Evolutionary conservation across 2,329 filamentous ascomycete genomes (phyloP).

Genomic region (Monilinia polystroma): DNA sequence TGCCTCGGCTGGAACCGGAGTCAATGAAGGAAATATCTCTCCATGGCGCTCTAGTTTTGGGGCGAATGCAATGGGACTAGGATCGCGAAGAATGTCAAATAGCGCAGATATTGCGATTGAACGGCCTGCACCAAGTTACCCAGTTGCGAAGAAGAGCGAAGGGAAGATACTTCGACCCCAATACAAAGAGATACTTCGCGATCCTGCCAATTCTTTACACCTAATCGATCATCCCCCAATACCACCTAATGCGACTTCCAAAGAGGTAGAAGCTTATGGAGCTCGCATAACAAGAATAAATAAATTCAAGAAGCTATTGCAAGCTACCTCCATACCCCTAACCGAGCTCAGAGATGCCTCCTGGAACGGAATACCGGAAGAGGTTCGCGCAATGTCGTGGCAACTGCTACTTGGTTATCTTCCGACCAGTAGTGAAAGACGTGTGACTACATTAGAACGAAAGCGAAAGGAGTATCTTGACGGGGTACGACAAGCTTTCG

Average conservation of each 20-base stretch:
- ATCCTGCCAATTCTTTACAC: constrained; percentile 90
- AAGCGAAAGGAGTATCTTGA: constrained; percentile 97
- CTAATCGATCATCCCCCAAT: constrained; percentile 84
- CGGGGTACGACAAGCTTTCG: constrained; percentile 74
- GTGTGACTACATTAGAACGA: constrained; percentile 84
- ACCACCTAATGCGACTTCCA: constrained; percentile 70
- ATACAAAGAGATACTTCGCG: constrained; percentile 91
- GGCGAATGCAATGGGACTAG: constrained; percentile 42
- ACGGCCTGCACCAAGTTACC: constrained; percentile 77
- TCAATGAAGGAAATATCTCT: constrained; percentile 28
- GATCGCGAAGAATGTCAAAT: constrained; percentile 66
- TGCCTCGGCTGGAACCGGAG: constrained; percentile 25
- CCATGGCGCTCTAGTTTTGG: constrained; percentile 44
- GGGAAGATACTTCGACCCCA: constrained; percentile 95
- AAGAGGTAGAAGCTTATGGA: constrained; percentile 82
- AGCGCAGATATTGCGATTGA: constrained; percentile 95
- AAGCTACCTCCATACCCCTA: constrained; percentile 85
- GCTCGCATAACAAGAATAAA: constrained; percentile 92
- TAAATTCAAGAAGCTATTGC: constrained; percentile 95
- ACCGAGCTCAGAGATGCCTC: constrained; percentile 80
- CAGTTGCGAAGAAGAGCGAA: constrained; percentile 82
- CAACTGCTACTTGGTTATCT: constrained; percentile 92
- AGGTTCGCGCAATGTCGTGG: constrained; percentile 99
- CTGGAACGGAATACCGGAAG: constrained; percentile 92
- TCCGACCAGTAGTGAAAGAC: constrained; percentile 91